phyloP scores from a whole-genome alignment of 768 basidiomycete genomes.

The Naganishia antarctica region DNA sequence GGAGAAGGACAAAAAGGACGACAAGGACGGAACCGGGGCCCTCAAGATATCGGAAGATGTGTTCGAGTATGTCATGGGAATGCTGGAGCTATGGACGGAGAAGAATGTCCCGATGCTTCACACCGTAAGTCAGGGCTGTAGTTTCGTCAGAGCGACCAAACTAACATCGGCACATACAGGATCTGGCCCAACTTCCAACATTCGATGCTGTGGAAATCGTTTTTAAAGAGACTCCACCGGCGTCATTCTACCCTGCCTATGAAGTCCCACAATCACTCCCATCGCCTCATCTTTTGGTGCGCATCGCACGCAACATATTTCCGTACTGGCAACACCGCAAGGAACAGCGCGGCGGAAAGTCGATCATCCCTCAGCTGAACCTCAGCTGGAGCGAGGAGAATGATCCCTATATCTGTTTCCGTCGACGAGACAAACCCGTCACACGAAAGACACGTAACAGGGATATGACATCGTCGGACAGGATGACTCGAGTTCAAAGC shows the following conservation, averaged over 20 bases:
- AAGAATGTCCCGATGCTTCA: slow-evolving; percentile 85
- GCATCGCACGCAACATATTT: slow-evolving; percentile 69
- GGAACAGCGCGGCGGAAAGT: slow-evolving; percentile 69
- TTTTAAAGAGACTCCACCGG: slow-evolving; percentile 60
- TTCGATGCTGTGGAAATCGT: slow-evolving; percentile 56
- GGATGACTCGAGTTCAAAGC: slow-evolving; percentile 69
- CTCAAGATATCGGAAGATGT: slow-evolving; percentile 78
- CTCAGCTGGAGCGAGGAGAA: slow-evolving; percentile 82
- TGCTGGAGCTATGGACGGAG: slow-evolving; percentile 86
- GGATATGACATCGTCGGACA: slow-evolving; percentile 82
- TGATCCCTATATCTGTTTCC: slow-evolving; percentile 95
- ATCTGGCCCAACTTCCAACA: slow-evolving; percentile 47
- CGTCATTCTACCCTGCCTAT: slow-evolving; percentile 66
- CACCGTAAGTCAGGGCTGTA: slow-evolving; percentile 59
- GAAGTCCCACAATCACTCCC: slow-evolving; percentile 67
- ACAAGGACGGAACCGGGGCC: slow-evolving; percentile 51
- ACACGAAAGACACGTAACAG: slow-evolving; percentile 89
- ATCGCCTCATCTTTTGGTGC: slow-evolving; percentile 58
- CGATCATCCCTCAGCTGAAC: slow-evolving; percentile 81
- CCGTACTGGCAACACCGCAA: slow-evolving; percentile 87
- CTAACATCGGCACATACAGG: slow-evolving; percentile 34
- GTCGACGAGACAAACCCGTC: slow-evolving; percentile 87
- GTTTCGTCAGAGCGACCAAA: not conserved
- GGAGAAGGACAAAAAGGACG: slow-evolving; percentile 73
- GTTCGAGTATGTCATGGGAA: slow-evolving; percentile 90